These are phyloP conservation scores for Alternaria angustiovoidea DNA, from an alignment of 2,329 filamentous ascomycete species.

Conservation along the genomic window DNA sequence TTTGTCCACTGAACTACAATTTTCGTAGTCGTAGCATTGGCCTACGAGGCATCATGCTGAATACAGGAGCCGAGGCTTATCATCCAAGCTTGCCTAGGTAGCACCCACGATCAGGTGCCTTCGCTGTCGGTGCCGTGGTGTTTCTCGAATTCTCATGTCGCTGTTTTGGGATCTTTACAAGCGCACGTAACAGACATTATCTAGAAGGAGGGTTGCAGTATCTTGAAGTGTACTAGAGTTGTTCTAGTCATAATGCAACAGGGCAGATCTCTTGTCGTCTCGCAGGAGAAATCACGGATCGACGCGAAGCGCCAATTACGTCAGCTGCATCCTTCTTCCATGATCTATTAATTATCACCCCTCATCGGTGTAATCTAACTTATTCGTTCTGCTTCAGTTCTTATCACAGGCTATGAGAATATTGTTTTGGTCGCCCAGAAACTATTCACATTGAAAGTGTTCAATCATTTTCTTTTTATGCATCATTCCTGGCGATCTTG, in stretches of 20 bases:
- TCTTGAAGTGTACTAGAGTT: not conserved
- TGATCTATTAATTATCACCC: not conserved
- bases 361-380: not conserved
- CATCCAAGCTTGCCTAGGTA: not conserved
- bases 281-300: not conserved
- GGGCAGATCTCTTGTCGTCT: not conserved
- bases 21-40: not conserved
- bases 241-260: not conserved
- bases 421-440: not conserved
- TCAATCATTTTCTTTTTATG: not conserved
- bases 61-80: not conserved
- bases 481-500: not conserved
- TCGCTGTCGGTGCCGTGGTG: not conserved
- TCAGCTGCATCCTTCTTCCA: not conserved
- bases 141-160: not conserved
- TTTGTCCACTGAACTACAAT: not conserved
- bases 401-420: not conserved
- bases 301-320: not conserved
- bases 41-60: not conserved
- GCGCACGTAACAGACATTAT: not conserved
- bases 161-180: not conserved
- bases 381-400: not conserved
- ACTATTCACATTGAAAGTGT: not conserved
- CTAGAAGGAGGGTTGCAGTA: not conserved
- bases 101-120: not conserved